These are phyloP conservation scores for Tetrahymena borealis DNA, from an alignment of 73 alveolate species.

Conservation along the genomic window DNA sequence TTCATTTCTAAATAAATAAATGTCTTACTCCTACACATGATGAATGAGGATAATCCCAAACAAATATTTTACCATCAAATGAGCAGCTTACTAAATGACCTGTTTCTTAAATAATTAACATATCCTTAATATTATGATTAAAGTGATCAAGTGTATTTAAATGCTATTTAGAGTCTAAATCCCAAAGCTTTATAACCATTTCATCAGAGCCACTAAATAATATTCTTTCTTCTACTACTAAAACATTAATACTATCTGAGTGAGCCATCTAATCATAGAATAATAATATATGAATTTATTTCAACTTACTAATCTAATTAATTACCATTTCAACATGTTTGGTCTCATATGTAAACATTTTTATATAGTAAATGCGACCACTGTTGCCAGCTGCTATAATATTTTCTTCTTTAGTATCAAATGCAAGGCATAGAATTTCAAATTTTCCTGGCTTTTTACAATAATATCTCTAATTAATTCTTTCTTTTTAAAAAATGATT, in stretches of 20 bases:
- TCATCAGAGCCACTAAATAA: slow-evolving; percentile 86
- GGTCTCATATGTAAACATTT: slow-evolving; percentile 56
- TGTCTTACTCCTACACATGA: slow-evolving; percentile 1
- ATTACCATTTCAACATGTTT: slow-evolving; percentile 35
- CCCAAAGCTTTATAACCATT: slow-evolving; percentile 76
- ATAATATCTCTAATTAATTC: neutral
- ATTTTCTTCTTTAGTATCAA: slow-evolving; percentile 53
- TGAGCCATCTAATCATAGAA: slow-evolving; percentile 47
- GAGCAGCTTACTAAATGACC: slow-evolving; percentile 70
- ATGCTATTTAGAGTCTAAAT: slow-evolving; percentile 36
- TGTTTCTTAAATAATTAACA: slow-evolving; percentile 57
- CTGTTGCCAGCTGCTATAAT: slow-evolving; percentile 77
- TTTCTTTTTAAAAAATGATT: neutral
- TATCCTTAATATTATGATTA: slow-evolving; percentile 47
- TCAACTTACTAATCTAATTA: neutral
- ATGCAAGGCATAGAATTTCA: slow-evolving; percentile 69
- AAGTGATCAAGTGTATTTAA: slow-evolving; percentile 59
- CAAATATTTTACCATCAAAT: slow-evolving; percentile 56
- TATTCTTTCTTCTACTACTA: slow-evolving; percentile 68
- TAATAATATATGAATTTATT: neutral
- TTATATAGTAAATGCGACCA: slow-evolving; percentile 50
- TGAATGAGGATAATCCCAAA: slow-evolving; percentile 58
- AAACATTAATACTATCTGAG: slow-evolving; percentile 66
- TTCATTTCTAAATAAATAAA: neutral
- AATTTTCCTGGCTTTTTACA: slow-evolving; percentile 18